A percentile compares a stretch with the other conserved stretches of the same genome.
Conservation (phyloP, 192 early-diverging fungal species). For the Chytriomyces confervae region DNA sequence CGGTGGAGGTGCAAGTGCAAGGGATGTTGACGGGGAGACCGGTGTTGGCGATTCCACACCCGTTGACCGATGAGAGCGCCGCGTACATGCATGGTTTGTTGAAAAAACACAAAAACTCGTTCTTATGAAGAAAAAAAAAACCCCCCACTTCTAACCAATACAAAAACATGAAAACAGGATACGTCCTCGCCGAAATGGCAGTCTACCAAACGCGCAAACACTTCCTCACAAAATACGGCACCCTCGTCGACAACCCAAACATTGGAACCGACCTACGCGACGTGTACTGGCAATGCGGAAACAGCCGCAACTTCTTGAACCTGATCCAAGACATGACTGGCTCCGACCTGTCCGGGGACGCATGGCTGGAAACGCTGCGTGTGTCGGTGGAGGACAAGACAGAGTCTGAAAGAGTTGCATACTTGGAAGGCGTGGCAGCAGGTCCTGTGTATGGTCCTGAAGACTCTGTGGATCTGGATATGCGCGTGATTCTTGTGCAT, state of each 20-base stretch:
- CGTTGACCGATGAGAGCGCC: conserved; percentile 35
- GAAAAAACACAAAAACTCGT: background rate
- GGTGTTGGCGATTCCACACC: conserved; percentile 36
- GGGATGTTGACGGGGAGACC: conserved; percentile 35
- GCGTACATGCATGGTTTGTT: conserved; percentile 34
- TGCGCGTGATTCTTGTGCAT: conserved; percentile 40
- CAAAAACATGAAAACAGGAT: too few species aligned
- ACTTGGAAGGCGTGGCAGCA: conserved; percentile 31
- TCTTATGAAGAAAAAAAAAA: too few species aligned
- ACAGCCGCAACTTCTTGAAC: conserved; percentile 30
- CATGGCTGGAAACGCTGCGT: conserved; percentile 37
- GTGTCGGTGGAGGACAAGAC: conserved; percentile 24
- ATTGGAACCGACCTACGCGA: conserved; percentile 32
- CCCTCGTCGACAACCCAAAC: conserved; percentile 36
- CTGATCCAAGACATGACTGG: conserved; percentile 39
- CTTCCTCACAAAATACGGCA: conserved; percentile 39
- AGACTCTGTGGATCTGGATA: conserved; percentile 40
- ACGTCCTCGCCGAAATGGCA: conserved; percentile 43
- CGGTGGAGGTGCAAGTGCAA: conserved; percentile 36
- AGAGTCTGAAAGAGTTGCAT: conserved; percentile 29
- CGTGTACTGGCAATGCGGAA: conserved; percentile 37
- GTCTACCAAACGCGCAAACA: conserved; percentile 41
- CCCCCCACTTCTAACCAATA: too few species aligned
- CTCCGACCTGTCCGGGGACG: conserved; percentile 32
- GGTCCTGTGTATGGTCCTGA: conserved; percentile 33